Evolutionary conservation across 2,329 filamentous ascomycete genomes (phyloP).

Genomic region (Aspergillus proliferans): DNA sequence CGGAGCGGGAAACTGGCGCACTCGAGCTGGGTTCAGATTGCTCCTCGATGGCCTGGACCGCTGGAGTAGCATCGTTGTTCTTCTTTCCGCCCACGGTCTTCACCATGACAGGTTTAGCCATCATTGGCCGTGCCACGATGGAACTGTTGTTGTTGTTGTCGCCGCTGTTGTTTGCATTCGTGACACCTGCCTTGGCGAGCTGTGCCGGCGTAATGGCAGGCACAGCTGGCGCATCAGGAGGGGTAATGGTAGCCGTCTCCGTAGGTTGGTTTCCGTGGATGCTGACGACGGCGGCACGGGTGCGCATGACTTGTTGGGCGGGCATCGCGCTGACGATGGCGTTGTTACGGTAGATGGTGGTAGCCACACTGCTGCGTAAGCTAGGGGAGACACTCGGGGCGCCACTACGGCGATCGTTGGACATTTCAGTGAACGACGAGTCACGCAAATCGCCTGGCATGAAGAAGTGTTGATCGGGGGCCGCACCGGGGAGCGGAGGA

Average conservation of each 20-base stretch:
- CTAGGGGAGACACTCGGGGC: constrained; percentile 44
- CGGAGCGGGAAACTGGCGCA: constrained; percentile 11
- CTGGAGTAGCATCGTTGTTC: constrained; percentile 17
- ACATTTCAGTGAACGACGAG: constrained; percentile 79
- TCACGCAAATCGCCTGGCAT: constrained; percentile 84
- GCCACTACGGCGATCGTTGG: constrained; percentile 49
- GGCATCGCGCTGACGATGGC: constrained; percentile 72
- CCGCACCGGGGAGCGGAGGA: constrained; percentile 71
- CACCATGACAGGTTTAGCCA: constrained; percentile 41
- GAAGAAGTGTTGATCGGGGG: constrained; percentile 82
- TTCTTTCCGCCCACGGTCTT: constrained; percentile 27
- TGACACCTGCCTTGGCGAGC: constrained; percentile 32
- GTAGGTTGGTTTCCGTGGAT: constrained; percentile 62
- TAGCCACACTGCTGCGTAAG: constrained; percentile 65
- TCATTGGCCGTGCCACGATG: constrained; percentile 40
- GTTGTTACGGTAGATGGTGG: constrained; percentile 89
- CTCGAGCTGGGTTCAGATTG: constrained; percentile 10
- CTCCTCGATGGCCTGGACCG: constrained; percentile 15
- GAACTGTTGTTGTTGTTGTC: constrained; percentile 28
- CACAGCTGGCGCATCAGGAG: constrained; percentile 58
- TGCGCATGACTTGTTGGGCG: constrained; percentile 78
- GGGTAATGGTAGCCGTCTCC: constrained; percentile 32
- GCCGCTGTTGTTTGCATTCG: constrained; percentile 13
- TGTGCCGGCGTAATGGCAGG: constrained; percentile 57
- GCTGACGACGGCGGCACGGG: constrained; percentile 87